Evolutionary conservation across 169 alveolate genomes (phyloP), one percentile per base, ranked within the genome.

Genomic region (Plasmodium inui): DNA sequence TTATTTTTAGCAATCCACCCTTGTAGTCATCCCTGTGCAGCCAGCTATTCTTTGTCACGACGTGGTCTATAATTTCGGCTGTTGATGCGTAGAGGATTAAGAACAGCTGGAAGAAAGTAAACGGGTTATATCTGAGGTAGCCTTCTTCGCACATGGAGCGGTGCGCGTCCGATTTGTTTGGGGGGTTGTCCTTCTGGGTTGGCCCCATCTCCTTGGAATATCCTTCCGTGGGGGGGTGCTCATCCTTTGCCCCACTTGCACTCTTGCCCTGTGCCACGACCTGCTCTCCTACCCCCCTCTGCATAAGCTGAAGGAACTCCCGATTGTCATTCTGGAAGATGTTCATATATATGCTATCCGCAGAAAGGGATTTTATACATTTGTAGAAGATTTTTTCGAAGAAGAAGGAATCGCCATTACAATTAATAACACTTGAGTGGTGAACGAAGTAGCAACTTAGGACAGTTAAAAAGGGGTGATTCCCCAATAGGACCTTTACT

Each of bases 21-120:
- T 82, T 91, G 55, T 91, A 91, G 39, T 91, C 95, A n/a, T 91
- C 95, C 46, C 92, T 91, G 28, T 91, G 95, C 55, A 91, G 61
- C 39, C 72, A 44, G 34, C 28, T 37, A 72, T 81, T 82, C n/a
- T 28, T 55, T 46, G 85, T 53, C 22, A 91, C 28, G 50, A 91
- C 19, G 74, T 91, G 76, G 74, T 91, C 95, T 2, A 91, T 81
- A 28, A 91, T 9, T 72, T 82, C 95, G 3, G 84, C 50, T 50
- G 81, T 70, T 19, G 85, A 91, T 3, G 86, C 22, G 46, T 91
- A 91, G 4, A 81, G 83, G 46, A 82, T 91, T 82, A 91, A n/a
- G 55, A 80, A 91, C 39, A 91, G 19, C 61, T 82, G 72, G 61
- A 82, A 91, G 79, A 91, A 91, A 28, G 84, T 44, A 74, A 91